These are phyloP conservation scores for Sutorius australiensis DNA, from an alignment of 768 basidiomycete genomes.

Conservation along the genomic window DNA sequence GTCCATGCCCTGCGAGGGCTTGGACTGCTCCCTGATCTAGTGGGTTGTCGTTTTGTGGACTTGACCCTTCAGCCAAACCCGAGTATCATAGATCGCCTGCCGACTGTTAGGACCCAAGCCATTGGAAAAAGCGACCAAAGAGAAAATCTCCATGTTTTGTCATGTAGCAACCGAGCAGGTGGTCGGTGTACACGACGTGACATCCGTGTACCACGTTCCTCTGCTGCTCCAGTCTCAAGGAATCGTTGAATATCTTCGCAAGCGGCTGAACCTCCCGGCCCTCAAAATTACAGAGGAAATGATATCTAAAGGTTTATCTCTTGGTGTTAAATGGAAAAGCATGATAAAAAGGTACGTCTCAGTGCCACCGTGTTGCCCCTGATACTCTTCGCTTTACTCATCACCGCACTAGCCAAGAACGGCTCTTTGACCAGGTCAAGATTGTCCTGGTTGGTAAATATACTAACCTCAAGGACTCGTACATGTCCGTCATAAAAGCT, in stretches of 20 bases:
- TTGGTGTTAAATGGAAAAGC: conserved; percentile 78
- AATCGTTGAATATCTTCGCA: conserved; percentile 79
- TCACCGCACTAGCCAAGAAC: conserved; percentile 68
- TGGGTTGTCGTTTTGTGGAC: conserved; percentile 34
- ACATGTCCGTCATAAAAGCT: conserved; percentile 97
- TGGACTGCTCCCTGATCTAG: conserved; percentile 89
- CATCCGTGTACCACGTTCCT: conserved; percentile 96
- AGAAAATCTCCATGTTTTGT: conserved; percentile 99
- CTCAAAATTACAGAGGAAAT: conserved; percentile 54
- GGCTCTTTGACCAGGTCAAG: conserved; percentile 82
- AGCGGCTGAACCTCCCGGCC: conserved; percentile 69
- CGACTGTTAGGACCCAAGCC: conserved; percentile 77
- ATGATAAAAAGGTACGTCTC: conserved; percentile 70
- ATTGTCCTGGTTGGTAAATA: conserved; percentile 97
- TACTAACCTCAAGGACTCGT: conserved; percentile 94
- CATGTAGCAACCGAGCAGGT: conserved; percentile 89
- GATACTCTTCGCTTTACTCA: conserved; percentile 1
- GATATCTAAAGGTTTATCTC: conserved; percentile 54
- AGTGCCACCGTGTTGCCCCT: not conserved
- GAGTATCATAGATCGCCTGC: conserved; percentile 75
- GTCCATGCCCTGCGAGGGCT: conserved; percentile 91
- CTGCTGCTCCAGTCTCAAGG: conserved; percentile 89
- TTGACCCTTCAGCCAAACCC: not conserved
- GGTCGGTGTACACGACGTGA: conserved; percentile 92
- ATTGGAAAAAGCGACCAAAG: conserved; percentile 80